These are phyloP conservation scores for Plasmodium relictum DNA, from an alignment of 169 alveolate genomes.

Conservation along the genomic window DNA sequence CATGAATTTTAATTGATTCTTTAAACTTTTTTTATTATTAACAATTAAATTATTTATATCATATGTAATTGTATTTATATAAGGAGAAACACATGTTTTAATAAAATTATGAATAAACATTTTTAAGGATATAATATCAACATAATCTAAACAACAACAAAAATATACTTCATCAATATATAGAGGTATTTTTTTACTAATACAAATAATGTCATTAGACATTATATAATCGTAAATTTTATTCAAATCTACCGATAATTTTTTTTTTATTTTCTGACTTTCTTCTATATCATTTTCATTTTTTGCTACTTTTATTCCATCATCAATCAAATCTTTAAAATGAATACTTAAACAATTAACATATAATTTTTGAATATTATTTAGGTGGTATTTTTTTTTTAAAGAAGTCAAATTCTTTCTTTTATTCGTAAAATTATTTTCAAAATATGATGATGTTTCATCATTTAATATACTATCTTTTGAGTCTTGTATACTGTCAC, in stretches of 20 bases:
- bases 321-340: background rate
- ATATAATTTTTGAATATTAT: slow-evolving; percentile 30
- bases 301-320: slow-evolving; percentile 19
- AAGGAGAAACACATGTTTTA: slow-evolving; percentile 29
- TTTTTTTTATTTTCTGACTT: slow-evolving; percentile 18
- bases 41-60: slow-evolving; percentile 36
- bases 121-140: slow-evolving; percentile 49
- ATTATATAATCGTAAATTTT: slow-evolving; percentile 40
- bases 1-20: slow-evolving; percentile 52
- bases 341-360: slow-evolving; percentile 11
- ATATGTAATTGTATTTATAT: slow-evolving; percentile 28
- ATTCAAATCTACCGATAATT: slow-evolving; percentile 7
- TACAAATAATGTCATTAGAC: slow-evolving; percentile 23
- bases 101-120: slow-evolving; percentile 59
- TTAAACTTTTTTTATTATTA: slow-evolving; percentile 39
- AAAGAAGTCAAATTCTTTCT: background rate
- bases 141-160: slow-evolving; percentile 36
- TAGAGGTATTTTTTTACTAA: slow-evolving; percentile 55
- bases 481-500: background rate
- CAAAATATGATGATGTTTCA: background rate
- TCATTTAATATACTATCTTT: background rate
- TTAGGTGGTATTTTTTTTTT: background rate
- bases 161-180: slow-evolving; percentile 41
- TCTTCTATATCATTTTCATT: slow-evolving; percentile 28
- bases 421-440: background rate